A percentile compares a stretch with the other conserved stretches of the same genome.
Conservation (phyloP, 331 rosid genomes). For the Dryas integrifolia region DNA sequence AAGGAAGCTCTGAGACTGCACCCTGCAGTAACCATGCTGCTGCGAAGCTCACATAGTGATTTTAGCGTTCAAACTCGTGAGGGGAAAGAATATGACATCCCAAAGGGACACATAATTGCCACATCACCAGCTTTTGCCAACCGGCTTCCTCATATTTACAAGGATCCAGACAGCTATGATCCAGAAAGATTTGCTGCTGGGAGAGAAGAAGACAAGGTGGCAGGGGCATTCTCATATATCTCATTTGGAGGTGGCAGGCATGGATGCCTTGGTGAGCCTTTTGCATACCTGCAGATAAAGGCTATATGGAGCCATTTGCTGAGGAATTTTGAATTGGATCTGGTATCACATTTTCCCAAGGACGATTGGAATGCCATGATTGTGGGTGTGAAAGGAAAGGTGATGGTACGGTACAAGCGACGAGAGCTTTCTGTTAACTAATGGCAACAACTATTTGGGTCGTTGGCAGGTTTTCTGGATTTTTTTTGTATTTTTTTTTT, state of each 20-base stretch:
- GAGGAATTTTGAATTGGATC: constrained; percentile 83
- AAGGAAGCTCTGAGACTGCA: constrained; percentile 86
- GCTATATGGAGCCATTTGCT: constrained; percentile 88
- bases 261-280: constrained; percentile 95
- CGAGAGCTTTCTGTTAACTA: constrained; percentile 47
- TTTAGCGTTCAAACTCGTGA: constrained; percentile 65
- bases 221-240: constrained; percentile 79
- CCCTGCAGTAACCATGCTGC: constrained; percentile 73
- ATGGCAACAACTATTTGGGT: constrained; percentile 5
- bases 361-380: constrained; percentile 96
- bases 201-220: constrained; percentile 83
- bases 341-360: constrained; percentile 70
- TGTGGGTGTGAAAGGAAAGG: constrained; percentile 88
- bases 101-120: constrained; percentile 88
- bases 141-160: constrained; percentile 65
- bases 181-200: constrained; percentile 67
- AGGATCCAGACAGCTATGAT: constrained; percentile 69
- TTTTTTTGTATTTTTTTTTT: constrained; percentile 10
- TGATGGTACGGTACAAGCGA: constrained; percentile 85
- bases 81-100: constrained; percentile 76
- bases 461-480: constrained; percentile 5
- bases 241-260: constrained; percentile 95
- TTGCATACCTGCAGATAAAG: constrained; percentile 87
- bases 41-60: constrained; percentile 73
- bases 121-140: constrained; percentile 88